A percentile compares a stretch with the other conserved stretches of the same genome.
Evolutionary conservation across 2,329 filamentous ascomycete species (phyloP).

Genomic region (Cercospora citrullina): DNA sequence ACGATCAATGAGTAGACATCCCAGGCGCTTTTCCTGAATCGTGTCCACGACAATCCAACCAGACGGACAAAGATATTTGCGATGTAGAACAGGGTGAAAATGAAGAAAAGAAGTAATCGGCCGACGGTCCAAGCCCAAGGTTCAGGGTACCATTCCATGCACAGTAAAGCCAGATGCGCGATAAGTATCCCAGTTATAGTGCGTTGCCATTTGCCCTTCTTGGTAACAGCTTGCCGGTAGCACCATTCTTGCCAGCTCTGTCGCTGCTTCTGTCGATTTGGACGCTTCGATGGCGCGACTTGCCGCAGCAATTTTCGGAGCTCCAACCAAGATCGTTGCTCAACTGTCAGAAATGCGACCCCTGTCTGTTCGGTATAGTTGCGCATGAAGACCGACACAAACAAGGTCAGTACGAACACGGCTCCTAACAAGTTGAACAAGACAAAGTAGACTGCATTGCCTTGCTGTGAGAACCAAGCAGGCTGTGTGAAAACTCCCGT

Average conservation of each 20-base stretch:
- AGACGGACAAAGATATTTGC: constrained; percentile 82
- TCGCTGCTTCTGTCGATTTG: constrained; percentile 71
- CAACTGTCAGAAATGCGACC: constrained; percentile 90
- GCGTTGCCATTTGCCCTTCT: constrained; percentile 88
- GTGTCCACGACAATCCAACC: constrained; percentile 83
- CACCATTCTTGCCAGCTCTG: constrained; percentile 87
- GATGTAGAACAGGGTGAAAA: constrained; percentile 84
- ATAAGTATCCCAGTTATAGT: constrained; percentile 77
- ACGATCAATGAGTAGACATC: constrained; percentile 83
- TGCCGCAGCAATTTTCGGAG: constrained; percentile 87
- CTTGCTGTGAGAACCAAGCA: constrained; percentile 65
- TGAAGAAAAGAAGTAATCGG: constrained; percentile 60
- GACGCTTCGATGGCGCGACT: constrained; percentile 91
- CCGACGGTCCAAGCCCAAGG: constrained; percentile 67
- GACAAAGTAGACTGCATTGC: constrained; percentile 92
- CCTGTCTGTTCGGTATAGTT: constrained; percentile 99
- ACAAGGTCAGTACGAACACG: constrained; percentile 93
- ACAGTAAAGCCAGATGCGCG: constrained; percentile 77
- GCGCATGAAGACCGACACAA: constrained; percentile 99
- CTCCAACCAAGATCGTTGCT: constrained; percentile 96
- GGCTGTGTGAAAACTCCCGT: constrained; percentile 76
- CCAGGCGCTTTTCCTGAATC: constrained; percentile 92
- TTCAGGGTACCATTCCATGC: constrained; percentile 82
- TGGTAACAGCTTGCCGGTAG: constrained; percentile 89
- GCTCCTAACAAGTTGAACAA: constrained; percentile 94